These are phyloP conservation scores for Tilletia horrida DNA, from an alignment of 1,284 basidiomycete genomes.

Conservation along the genomic window DNA sequence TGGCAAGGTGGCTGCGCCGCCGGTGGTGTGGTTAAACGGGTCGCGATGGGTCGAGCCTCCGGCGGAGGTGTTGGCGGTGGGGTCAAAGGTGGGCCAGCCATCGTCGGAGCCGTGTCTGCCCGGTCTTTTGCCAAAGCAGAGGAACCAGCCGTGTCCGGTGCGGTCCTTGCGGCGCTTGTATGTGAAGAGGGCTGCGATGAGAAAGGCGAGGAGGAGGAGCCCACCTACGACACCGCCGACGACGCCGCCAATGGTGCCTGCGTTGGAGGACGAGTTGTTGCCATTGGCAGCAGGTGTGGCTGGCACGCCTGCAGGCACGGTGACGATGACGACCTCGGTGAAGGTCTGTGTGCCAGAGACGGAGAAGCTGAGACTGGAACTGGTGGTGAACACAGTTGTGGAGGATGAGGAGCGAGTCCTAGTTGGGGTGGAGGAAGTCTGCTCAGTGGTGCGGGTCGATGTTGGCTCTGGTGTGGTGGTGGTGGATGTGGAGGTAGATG, in stretches of 20 bases:
- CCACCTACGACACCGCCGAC: constrained; percentile 47
- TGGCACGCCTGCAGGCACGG: constrained; percentile 31
- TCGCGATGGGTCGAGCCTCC: constrained; percentile 1
- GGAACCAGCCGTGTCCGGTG: constrained; percentile 42
- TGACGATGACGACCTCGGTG: constrained; percentile 30
- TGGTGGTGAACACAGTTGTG: constrained; percentile 21
- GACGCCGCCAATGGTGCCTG: constrained; percentile 42
- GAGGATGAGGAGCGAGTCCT: constrained; percentile 23
- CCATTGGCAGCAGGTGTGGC: constrained; percentile 27
- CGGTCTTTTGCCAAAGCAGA: constrained; percentile 42
- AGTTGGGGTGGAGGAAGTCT: constrained; percentile 23
- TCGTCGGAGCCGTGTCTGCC: constrained; percentile 29
- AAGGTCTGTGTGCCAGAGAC: constrained; percentile 29
- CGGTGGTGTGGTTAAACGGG: background rate
- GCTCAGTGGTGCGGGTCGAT: background rate
- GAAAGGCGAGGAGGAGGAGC: constrained; percentile 30
- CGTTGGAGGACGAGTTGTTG: constrained; percentile 33
- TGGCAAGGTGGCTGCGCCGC: background rate
- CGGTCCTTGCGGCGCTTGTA: constrained; percentile 33
- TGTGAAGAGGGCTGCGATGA: constrained; percentile 27
- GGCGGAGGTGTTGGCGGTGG: constrained; percentile 15
- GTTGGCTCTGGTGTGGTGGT: background rate
- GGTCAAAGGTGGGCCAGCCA: constrained; percentile 42
- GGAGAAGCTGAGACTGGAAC: constrained; percentile 30
- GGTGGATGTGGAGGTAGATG: background rate